Base-by-base conservation (phyloP, 192 early-diverging fungal species). In the Funneliformis mosseae region DNA sequence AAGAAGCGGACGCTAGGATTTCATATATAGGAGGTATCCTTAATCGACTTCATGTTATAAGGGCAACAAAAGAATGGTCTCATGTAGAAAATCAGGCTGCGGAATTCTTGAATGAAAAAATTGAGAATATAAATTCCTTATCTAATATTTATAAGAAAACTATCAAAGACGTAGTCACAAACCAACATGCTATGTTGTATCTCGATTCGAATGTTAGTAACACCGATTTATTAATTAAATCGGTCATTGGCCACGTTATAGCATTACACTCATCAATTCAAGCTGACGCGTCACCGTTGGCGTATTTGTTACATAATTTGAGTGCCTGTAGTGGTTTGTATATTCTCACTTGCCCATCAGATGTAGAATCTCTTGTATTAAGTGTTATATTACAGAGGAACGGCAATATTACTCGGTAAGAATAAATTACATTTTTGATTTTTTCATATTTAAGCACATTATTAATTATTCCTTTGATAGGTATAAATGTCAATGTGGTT, bases 401-500 rank as follows among this genome's bases (percentile, higher is more conserved):
- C 12, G 12, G 25, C 33, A 21, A 67, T 9, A 16, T 33, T 33
- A 27, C 64, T 5, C 33, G 64, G 25, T 67, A 67, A 67, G 25
- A 63, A 23, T 63, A 3, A 66, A 11, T 27, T 28, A 16, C 16
- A 66, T 27, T 18, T 59, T 18, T 66, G 0, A 16, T 27, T 25
- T 10, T 66, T 66, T 33, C 0, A 66, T 33, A 66, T 66, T 12
- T 28, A 5, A 21, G 10, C 14, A n/a, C 42, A 70, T n/a, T 23
- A 48, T 68, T 16, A 8, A 23, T 50, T 81, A 21, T 41, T 67
- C 11, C 16, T 0, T 6, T 21, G 18, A n/a, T 61, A 81, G 81
- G 8, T 77, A 81, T 78, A 5, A 69, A 71, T 81, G 81, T 68
- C 4, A 50, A 43, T 81, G 81, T 77, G 81, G 81, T 2, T 66